Percentiles rank a stretch among this genome's conserved stretches.
Evolutionary conservation across 176 grass and related monocot species (phyloP).

Genomic region (Echinochloa phyllopogon): DNA sequence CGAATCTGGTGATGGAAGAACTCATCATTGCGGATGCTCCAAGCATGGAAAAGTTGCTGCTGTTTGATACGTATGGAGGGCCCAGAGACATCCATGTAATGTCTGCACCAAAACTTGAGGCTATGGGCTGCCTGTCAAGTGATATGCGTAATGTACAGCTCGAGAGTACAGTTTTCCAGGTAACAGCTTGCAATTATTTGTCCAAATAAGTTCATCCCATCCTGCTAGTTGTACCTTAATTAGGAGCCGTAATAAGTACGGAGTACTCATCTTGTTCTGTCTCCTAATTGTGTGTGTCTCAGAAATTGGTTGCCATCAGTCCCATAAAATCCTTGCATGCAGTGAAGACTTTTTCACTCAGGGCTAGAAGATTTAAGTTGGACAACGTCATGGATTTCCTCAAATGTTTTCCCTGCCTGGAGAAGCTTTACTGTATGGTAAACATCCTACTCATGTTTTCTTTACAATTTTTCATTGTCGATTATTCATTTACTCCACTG

Average conservation of each 20-base stretch:
- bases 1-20: neutral
- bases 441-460: neutral
- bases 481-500: neutral
- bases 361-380: neutral
- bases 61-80: neutral
- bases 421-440: neutral
- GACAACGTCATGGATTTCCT: neutral
- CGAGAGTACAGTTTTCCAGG: neutral
- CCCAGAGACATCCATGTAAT: neutral
- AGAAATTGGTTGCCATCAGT: neutral
- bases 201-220: neutral
- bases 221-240: neutral
- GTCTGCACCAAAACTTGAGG: neutral
- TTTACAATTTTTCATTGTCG: neutral
- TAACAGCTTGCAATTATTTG: neutral
- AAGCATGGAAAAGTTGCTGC: neutral
- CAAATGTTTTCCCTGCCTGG: neutral
- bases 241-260: too few relatives aligned
- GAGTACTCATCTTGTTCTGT: neutral
- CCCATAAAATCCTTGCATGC: neutral
- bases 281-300: neutral
- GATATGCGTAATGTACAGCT: neutral
- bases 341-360: neutral
- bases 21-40: neutral
- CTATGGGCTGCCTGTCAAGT: neutral